Percentiles rank a stretch among this genome's conserved stretches.
Evolutionary conservation across 805 yeast species (phyloP).

Genomic region (Kluyveromyces aestuarii): DNA sequence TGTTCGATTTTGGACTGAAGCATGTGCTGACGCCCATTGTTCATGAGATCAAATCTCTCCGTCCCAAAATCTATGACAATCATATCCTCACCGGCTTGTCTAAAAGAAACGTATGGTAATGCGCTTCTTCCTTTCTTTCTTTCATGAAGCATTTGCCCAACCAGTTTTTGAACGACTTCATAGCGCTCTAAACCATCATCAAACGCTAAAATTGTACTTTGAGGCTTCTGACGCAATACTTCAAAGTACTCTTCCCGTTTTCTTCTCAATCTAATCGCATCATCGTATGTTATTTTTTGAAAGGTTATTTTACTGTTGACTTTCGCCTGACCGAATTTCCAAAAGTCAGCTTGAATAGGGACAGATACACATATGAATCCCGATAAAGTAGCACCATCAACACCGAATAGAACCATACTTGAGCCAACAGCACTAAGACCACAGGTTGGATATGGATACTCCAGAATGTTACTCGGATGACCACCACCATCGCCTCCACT

Average conservation of each 20-base stretch:
- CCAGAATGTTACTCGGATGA: constrained; percentile 98
- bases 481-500: constrained; percentile 98
- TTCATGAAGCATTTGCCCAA: constrained; percentile 19
- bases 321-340: constrained; percentile 97
- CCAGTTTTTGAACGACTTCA: neutral
- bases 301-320: constrained; percentile 85
- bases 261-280: constrained; percentile 56
- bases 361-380: constrained; percentile 97
- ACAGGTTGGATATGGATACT: constrained; percentile 91
- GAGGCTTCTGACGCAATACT: constrained; percentile 7
- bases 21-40: neutral
- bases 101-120: constrained; percentile 68
- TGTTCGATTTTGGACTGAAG: neutral
- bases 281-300: constrained; percentile 61
- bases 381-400: constrained; percentile 96
- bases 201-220: constrained; percentile 55
- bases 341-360: constrained; percentile 90
- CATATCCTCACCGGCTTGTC: constrained; percentile 53
- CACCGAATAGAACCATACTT: constrained; percentile 92
- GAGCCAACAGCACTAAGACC: constrained; percentile 98
- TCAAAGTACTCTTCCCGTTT: constrained; percentile 50
- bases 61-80: neutral
- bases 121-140: constrained; percentile 35
- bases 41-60: neutral
- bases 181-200: neutral